phyloP scores from a whole-genome alignment of 805 yeast genomes.

The Lachancea cidri region DNA sequence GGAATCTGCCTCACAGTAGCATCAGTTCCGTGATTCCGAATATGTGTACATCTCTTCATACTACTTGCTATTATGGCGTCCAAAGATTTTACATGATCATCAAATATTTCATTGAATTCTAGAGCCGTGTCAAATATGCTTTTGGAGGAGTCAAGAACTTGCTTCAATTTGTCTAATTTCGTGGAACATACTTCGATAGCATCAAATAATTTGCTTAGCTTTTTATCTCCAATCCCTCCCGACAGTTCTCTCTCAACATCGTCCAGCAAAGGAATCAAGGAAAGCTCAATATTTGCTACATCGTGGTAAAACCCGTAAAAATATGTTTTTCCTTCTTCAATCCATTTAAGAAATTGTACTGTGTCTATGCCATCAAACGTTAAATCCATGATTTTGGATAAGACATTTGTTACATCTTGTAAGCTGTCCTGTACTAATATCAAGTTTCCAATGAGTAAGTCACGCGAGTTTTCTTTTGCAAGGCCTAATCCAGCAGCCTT shows the following conservation, averaged over 20 bases:
- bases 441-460: not conserved
- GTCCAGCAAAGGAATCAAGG: slow-evolving; percentile 34
- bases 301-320: slow-evolving; percentile 31
- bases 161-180: slow-evolving; percentile 24
- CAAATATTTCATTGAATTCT: slow-evolving; percentile 42
- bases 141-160: slow-evolving; percentile 27
- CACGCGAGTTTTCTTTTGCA: not conserved
- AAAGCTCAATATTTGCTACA: slow-evolving; percentile 33
- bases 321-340: slow-evolving; percentile 31
- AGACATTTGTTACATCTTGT: not conserved
- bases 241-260: slow-evolving; percentile 31
- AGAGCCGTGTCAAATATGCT: slow-evolving; percentile 36
- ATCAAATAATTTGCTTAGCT: slow-evolving; percentile 24
- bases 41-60: slow-evolving; percentile 32
- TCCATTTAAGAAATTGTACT: slow-evolving; percentile 26
- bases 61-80: slow-evolving; percentile 36
- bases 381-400: not conserved
- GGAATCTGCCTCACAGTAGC: slow-evolving; percentile 39
- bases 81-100: slow-evolving; percentile 39
- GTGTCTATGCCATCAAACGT: not conserved
- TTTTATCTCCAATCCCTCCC: slow-evolving; percentile 7
- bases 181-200: slow-evolving; percentile 33
- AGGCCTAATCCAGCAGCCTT: not conserved
- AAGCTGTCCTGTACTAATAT: not conserved
- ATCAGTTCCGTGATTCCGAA: slow-evolving; percentile 19